Conservation (phyloP, 495 filamentous ascomycete genomes). For the Sphaerosporella brunnea region DNA sequence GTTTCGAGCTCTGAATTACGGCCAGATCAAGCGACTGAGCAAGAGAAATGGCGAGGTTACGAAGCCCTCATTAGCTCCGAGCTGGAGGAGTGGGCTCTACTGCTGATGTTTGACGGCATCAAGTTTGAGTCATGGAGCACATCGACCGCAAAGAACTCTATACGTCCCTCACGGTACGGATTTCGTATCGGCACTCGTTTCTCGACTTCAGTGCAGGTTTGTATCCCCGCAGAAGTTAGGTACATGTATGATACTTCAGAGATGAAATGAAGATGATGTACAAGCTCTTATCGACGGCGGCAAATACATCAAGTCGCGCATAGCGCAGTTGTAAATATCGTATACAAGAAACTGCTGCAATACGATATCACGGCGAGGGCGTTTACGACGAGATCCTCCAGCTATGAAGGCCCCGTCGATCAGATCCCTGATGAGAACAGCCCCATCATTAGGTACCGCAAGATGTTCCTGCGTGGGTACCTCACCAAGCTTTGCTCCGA, state of each 20-base stretch:
- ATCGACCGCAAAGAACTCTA: constrained; percentile 53
- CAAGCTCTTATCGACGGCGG: constrained; percentile 45
- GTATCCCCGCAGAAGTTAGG: constrained; percentile 10
- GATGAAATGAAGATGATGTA: constrained; percentile 37
- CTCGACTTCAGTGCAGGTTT: constrained; percentile 53
- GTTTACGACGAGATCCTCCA: constrained; percentile 49
- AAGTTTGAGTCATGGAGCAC: constrained; percentile 41
- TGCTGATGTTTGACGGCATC: too few species aligned
- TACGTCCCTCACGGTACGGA: constrained; percentile 45
- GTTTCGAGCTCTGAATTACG: too few species aligned
- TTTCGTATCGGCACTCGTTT: constrained; percentile 53
- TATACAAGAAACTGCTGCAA: constrained; percentile 59
- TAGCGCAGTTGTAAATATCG: constrained; percentile 56
- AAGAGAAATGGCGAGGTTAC: too few species aligned
- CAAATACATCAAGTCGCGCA: constrained; percentile 58
- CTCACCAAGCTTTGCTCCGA: constrained; percentile 51
- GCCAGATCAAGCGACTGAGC: too few species aligned
- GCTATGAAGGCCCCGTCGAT: constrained; percentile 43
- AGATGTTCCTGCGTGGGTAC: constrained; percentile 58
- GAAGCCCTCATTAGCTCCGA: too few species aligned
- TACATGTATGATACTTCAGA: neutral
- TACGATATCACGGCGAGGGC: constrained; percentile 57
- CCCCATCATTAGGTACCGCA: constrained; percentile 55
- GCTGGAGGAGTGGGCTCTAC: too few species aligned
- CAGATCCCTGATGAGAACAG: constrained; percentile 42